Conservation (phyloP, 371 early-diverging fungal genomes). For the Rozella allomycis region DNA sequence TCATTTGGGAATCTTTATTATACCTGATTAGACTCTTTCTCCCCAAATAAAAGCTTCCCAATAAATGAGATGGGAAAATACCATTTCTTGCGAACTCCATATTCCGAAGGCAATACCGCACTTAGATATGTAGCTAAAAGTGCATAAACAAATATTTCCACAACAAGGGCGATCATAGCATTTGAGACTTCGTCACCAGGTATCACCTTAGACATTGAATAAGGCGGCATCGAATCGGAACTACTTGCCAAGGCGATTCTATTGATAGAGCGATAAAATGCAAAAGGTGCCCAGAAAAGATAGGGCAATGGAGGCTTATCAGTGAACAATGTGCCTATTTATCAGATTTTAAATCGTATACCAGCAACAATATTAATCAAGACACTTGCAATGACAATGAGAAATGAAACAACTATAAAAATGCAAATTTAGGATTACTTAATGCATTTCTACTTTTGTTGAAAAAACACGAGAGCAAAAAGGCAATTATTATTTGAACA, state of each 20-base stretch:
- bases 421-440: slow-evolving; percentile 3
- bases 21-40: slow-evolving; percentile 2
- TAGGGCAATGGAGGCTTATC: slow-evolving; percentile 14
- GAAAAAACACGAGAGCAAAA: slow-evolving; percentile 38
- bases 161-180: slow-evolving; percentile 21
- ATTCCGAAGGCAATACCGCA: slow-evolving; percentile 33
- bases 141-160: slow-evolving; percentile 23
- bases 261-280: slow-evolving; percentile 23
- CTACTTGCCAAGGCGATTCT: not conserved
- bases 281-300: slow-evolving; percentile 50
- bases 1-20: slow-evolving; percentile 1
- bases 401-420: slow-evolving; percentile 17
- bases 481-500: slow-evolving; percentile 34
- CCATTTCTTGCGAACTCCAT: slow-evolving; percentile 38
- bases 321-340: too few species aligned
- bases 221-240: slow-evolving; percentile 8
- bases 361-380: slow-evolving; percentile 26
- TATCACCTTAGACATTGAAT: slow-evolving; percentile 13
- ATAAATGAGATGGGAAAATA: slow-evolving; percentile 29
- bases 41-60: not conserved
- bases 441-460: slow-evolving; percentile 28
- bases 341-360: too few species aligned
- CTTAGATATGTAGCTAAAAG: slow-evolving; percentile 25
- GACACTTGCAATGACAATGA: slow-evolving; percentile 34
- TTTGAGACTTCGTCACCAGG: slow-evolving; percentile 22